Evolutionary conservation across 768 basidiomycete genomes (phyloP), one percentile per base, ranked within the genome.

Genomic region (Kwoniella heveanensis): DNA sequence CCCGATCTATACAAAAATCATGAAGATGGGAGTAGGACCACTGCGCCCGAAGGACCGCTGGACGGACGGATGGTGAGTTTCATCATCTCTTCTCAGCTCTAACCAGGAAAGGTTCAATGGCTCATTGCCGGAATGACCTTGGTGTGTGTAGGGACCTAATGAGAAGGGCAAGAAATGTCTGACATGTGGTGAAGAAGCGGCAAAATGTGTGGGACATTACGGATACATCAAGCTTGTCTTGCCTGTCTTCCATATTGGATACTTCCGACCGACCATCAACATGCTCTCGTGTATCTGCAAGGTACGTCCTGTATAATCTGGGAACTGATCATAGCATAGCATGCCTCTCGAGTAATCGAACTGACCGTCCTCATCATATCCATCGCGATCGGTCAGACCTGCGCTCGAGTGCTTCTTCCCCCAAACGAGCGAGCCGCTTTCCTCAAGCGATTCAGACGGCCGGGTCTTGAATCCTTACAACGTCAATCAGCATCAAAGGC

Each of bases 211-310:
- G 24, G 96, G 96, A 0, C 96, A 99, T 80, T 98, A 96, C 78
- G 94, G 94, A 4, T 98, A 98, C 81, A 97, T 99, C 82, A 97
- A 96, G 80, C 85, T 99, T 47, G 87, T 89, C 30, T 88, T 99
- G 21, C 96, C 96, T 0, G 94, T 98, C 21, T 99, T 98, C 79
- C 96, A 99, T 78, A 92, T 98, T 60, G 96, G 96, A 7, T 99
- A 92, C 81, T 98, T 99, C 83, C 91, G 93, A 78, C 93, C 97
- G 70, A 91, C 90, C 19, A 92, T 98, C 63, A 85, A 86, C 25
- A 89, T 98, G 67, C 85, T 98, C 1, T 96, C 98, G 77, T 90
- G 90, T 70, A 93, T 98, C 68, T 99, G 96, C 85, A 99, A 99
- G 83, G 94, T 92, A 66, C 58, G 84, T 70, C 48, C 2, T 13